Evolutionary conservation across 2,329 filamentous ascomycete species (phyloP).

Genomic region (Cercospora janseana): DNA sequence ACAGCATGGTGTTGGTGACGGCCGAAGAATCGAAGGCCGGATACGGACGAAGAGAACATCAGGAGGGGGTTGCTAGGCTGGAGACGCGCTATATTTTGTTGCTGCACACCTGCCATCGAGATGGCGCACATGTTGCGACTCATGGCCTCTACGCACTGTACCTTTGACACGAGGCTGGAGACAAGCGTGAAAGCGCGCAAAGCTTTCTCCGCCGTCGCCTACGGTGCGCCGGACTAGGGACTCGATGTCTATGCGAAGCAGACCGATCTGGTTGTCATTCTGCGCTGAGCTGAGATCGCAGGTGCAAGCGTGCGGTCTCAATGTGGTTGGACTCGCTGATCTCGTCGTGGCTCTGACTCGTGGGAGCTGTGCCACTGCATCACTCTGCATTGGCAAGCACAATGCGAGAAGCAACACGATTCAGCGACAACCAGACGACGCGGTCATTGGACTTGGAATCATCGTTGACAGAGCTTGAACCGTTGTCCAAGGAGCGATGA

Average conservation of each 20-base stretch:
- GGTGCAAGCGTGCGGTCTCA: slow-evolving; percentile 12
- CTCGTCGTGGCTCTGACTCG: slow-evolving; percentile 18
- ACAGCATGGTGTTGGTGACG: slow-evolving; percentile 16
- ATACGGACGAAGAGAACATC: slow-evolving; percentile 14
- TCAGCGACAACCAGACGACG: slow-evolving; percentile 7
- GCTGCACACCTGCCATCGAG: slow-evolving; percentile 9
- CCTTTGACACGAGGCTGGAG: slow-evolving; percentile 12
- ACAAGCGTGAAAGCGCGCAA: slow-evolving; percentile 14
- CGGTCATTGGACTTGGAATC: slow-evolving; percentile 9
- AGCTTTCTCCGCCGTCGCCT: slow-evolving; percentile 6
- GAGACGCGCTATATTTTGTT: slow-evolving; percentile 21
- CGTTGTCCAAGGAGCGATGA: not conserved
- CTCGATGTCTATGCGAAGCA: slow-evolving; percentile 1
- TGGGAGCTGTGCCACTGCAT: slow-evolving; percentile 20
- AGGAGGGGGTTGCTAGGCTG: slow-evolving; percentile 3
- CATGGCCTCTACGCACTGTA: slow-evolving; percentile 13
- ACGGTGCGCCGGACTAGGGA: not conserved
- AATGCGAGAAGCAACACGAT: slow-evolving; percentile 16
- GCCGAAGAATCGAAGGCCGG: slow-evolving; percentile 15
- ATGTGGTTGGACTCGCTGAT: slow-evolving; percentile 21
- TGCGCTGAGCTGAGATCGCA: slow-evolving; percentile 10
- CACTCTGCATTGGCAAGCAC: slow-evolving; percentile 15
- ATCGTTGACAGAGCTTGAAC: not conserved
- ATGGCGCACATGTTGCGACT: slow-evolving; percentile 20
- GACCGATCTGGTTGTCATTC: slow-evolving; percentile 13